phyloP scores from a whole-genome alignment of 2,329 filamentous ascomycete species.

The Stachybotrys echinatus region DNA sequence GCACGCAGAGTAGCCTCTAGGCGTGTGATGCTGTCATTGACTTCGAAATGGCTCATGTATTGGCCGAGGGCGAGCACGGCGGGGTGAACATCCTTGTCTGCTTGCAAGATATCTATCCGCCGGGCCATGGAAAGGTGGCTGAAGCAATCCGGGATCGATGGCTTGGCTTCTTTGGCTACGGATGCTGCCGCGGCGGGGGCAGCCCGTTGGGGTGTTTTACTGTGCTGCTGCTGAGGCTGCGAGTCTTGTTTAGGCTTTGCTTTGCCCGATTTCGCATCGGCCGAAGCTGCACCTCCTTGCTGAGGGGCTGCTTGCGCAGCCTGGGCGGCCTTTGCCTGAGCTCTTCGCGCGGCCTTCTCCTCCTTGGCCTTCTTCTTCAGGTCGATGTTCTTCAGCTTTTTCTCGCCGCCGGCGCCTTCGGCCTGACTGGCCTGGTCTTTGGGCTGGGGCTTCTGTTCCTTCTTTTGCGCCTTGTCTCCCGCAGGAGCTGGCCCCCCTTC shows the following conservation, averaged over 20 bases:
- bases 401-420: slow-evolving; percentile 22
- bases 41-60: slow-evolving; percentile 82
- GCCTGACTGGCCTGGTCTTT: slow-evolving; percentile 5
- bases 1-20: slow-evolving; percentile 83
- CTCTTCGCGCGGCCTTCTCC: slow-evolving; percentile 83
- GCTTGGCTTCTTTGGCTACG: slow-evolving; percentile 46
- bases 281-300: slow-evolving; percentile 20
- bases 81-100: slow-evolving; percentile 79
- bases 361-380: slow-evolving; percentile 86
- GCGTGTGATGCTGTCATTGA: slow-evolving; percentile 84
- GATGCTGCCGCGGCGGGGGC: slow-evolving; percentile 18
- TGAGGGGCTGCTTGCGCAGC: slow-evolving; percentile 28
- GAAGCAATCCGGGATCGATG: slow-evolving; percentile 66
- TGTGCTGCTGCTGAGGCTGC: slow-evolving; percentile 21
- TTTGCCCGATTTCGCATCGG: slow-evolving; percentile 41
- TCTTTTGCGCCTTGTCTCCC: slow-evolving; percentile 16
- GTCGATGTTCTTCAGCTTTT: slow-evolving; percentile 68
- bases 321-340: slow-evolving; percentile 59
- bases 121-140: slow-evolving; percentile 72
- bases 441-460: slow-evolving; percentile 15
- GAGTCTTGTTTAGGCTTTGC: slow-evolving; percentile 42
- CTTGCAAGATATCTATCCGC: slow-evolving; percentile 46
- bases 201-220: slow-evolving; percentile 26
- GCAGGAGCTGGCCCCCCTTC: slow-evolving; percentile 20
- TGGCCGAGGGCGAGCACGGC: slow-evolving; percentile 79